Evolutionary conservation across 148 eudicot genomes (phyloP), one percentile per base, ranked within the genome.

Genomic region (Linanthus parryae): DNA sequence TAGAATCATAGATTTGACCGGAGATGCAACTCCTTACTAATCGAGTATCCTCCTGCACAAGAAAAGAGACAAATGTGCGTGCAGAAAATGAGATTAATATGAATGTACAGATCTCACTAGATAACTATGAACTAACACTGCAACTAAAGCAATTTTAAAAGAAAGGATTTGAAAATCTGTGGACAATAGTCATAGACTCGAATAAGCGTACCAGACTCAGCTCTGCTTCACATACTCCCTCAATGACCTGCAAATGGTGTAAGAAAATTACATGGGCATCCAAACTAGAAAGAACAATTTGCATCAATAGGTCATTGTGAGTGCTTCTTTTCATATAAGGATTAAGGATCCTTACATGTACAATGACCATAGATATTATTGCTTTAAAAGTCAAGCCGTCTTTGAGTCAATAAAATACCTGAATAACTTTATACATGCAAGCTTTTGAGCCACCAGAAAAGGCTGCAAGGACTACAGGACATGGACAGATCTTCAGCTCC

Each of bases 361-460:
- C n/a, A n/a, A n/a, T n/a, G n/a, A n/a, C n/a, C n/a, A n/a, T n/a
- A n/a, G n/a, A n/a, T n/a, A n/a, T n/a, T n/a, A n/a, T n/a, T n/a
- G n/a, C n/a, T n/a, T n/a, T n/a, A n/a, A n/a, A n/a, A n/a, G n/a
- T n/a, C n/a, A n/a, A n/a, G n/a, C n/a, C n/a, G n/a, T n/a, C n/a
- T n/a, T n/a, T n/a, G n/a, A n/a, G n/a, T 33, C 28, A 8, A 24
- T 18, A 19, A 38, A 17, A 17, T 70, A 82, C 89, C 89, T 82
- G 84, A 59, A 79, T 57, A 58, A 76, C 52, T 63, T 83, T 83
- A 40, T 79, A 83, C 85, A 83, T 62, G 73, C 85, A 79, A 33
- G 90, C 80, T 61, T 79, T 73, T 43, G 90, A 61, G 41, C 90
- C 90, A 53, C 90, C 82, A 57, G 85, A 73, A 65, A 76, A 63